These are phyloP conservation scores for Metahyphopichia silvanorum DNA, from an alignment of 805 yeast genomes.

Conservation along the genomic window DNA sequence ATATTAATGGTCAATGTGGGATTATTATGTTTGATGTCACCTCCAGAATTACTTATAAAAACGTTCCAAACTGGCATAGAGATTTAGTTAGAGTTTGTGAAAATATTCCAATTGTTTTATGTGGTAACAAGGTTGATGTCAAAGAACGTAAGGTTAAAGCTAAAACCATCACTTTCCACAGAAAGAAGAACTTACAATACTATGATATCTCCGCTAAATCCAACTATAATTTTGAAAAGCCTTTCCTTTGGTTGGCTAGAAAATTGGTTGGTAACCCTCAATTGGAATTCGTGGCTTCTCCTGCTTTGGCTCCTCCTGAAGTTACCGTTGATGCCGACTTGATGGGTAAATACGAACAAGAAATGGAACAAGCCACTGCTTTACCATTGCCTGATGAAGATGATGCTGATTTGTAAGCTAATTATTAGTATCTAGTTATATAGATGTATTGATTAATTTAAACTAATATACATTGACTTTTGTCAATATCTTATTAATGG, in stretches of 20 bases:
- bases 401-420: conserved; percentile 90
- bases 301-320: conserved; percentile 99
- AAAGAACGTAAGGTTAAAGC: conserved; percentile 99
- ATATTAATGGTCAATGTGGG: conserved; percentile 99
- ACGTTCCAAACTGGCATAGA: conserved; percentile 99
- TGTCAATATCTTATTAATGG: too few relatives aligned
- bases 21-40: conserved; percentile 99
- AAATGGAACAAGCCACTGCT: conserved; percentile 99
- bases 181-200: conserved; percentile 99
- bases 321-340: conserved; percentile 94
- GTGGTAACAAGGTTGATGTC: conserved; percentile 99
- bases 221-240: conserved; percentile 99
- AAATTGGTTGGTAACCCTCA: conserved; percentile 97
- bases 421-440: conserved; percentile 1
- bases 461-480: neutral
- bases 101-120: conserved; percentile 96
- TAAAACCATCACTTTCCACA: conserved; percentile 99
- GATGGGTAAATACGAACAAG: conserved; percentile 98
- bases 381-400: conserved; percentile 99
- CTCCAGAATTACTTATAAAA: conserved; percentile 98
- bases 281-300: conserved; percentile 97
- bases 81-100: conserved; percentile 99
- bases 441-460: neutral
- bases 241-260: conserved; percentile 99
- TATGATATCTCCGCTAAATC: conserved; percentile 99